Evolutionary conservation across 1,284 basidiomycete genomes (phyloP).

Genomic region (Trametes polyzona): DNA sequence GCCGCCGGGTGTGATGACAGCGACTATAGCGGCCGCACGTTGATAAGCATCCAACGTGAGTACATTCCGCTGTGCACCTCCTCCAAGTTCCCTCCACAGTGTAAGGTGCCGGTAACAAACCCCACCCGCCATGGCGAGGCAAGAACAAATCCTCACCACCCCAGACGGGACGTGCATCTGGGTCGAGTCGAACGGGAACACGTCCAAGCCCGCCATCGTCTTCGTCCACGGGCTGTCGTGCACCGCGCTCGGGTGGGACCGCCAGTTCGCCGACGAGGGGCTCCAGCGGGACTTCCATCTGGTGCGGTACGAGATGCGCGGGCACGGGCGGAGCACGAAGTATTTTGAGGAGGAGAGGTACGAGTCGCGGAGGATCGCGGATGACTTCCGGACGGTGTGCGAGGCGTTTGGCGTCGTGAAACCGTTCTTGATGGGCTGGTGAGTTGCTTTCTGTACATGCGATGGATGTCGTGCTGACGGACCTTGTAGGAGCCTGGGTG

Average conservation of each 20-base stretch:
- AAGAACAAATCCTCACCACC: constrained; percentile 27
- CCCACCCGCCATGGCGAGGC: not conserved
- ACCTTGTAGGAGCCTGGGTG: constrained; percentile 43
- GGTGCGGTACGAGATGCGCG: constrained; percentile 39
- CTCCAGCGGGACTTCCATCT: constrained; percentile 40
- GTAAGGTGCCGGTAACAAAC: not conserved
- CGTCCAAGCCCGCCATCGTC: constrained; percentile 42
- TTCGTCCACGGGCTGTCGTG: constrained; percentile 47
- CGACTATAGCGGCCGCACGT: not conserved
- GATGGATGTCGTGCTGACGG: not conserved
- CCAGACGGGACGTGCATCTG: constrained; percentile 35
- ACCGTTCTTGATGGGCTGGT: constrained; percentile 46
- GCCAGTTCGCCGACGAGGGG: constrained; percentile 39
- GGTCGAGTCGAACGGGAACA: constrained; percentile 45
- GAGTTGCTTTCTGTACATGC: constrained; percentile 18
- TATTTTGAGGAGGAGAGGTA: constrained; percentile 30
- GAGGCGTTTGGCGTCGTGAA: constrained; percentile 37
- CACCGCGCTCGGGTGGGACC: constrained; percentile 42
- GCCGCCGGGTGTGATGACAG: too few species aligned
- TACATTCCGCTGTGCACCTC: too few species aligned
- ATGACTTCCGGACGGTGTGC: constrained; percentile 40
- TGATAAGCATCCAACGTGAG: too few species aligned
- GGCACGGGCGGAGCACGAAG: constrained; percentile 36
- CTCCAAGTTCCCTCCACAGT: not conserved
- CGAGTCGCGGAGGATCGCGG: constrained; percentile 37